Evolutionary conservation across 2,329 filamentous ascomycete genomes (phyloP).

Genomic region (Lasiodiplodia citricola): DNA sequence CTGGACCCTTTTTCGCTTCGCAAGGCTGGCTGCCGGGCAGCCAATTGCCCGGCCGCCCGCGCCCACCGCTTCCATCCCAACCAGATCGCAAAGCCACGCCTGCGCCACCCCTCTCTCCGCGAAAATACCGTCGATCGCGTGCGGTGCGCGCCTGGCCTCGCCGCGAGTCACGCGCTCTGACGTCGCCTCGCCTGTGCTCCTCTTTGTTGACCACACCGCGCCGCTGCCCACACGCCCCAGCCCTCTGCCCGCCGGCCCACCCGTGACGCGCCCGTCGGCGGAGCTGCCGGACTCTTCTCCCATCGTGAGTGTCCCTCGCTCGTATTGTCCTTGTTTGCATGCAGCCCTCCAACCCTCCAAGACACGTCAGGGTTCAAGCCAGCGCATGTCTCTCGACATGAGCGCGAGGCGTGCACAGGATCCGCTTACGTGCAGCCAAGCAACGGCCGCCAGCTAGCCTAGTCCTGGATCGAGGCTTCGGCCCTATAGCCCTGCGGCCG

Average conservation of each 20-base stretch:
- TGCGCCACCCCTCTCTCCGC: conserved; percentile 7
- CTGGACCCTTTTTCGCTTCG: conserved; percentile 11
- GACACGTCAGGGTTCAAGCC: conserved; percentile 11
- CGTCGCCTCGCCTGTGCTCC: conserved; percentile 8
- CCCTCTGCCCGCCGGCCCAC: neutral
- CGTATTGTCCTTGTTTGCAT: conserved; percentile 5
- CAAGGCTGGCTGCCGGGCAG: neutral
- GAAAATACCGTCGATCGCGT: conserved; percentile 8
- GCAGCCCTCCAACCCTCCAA: neutral
- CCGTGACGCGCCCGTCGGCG: conserved; percentile 4
- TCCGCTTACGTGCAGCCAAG: neutral
- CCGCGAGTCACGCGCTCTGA: conserved; percentile 15
- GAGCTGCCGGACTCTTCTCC: neutral
- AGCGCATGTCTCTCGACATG: neutral
- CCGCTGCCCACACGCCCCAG: conserved; percentile 2
- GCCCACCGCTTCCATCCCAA: neutral
- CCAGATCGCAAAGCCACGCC: neutral
- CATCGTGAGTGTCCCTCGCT: conserved; percentile 9
- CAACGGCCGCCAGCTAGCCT: neutral
- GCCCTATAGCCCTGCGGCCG: neutral
- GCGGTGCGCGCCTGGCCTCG: neutral
- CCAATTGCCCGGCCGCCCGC: neutral
- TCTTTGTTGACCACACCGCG: conserved; percentile 1
- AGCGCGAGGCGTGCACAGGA: neutral
- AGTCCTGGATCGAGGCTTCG: neutral